These are phyloP conservation scores for Aspergillus vadensis DNA, from an alignment of 2,329 filamentous ascomycete species.

Conservation along the genomic window DNA sequence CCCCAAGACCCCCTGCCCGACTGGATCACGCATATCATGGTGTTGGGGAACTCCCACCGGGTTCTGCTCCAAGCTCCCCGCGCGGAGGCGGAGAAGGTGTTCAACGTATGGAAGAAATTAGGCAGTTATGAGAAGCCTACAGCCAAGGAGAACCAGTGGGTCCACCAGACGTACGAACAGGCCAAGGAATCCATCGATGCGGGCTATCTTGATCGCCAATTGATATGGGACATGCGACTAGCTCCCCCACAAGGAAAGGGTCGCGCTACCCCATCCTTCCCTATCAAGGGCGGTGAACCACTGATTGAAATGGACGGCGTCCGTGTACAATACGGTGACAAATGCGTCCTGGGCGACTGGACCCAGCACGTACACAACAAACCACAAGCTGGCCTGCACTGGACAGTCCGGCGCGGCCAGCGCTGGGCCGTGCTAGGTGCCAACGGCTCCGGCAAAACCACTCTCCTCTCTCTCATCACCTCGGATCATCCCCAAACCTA, in stretches of 20 bases:
- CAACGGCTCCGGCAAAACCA: conserved; percentile 95
- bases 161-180: conserved; percentile 14
- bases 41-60: conserved; percentile 68
- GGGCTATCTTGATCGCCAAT: conserved; percentile 27
- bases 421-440: conserved; percentile 92
- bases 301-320: conserved; percentile 88
- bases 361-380: conserved; percentile 57
- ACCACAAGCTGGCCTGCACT: conserved; percentile 67
- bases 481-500: conserved; percentile 97
- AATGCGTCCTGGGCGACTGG: conserved; percentile 81
- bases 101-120: conserved; percentile 34
- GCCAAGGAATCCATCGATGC: conserved; percentile 20
- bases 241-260: conserved; percentile 20
- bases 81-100: conserved; percentile 56
- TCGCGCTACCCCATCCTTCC: conserved; percentile 1
- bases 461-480: conserved; percentile 84
- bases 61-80: conserved; percentile 68
- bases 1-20: conserved; percentile 85
- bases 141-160: conserved; percentile 1
- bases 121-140: background rate
- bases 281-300: conserved; percentile 59
- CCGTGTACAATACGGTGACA: conserved; percentile 75
- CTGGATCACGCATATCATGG: conserved; percentile 85
- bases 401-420: conserved; percentile 80
- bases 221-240: conserved; percentile 28